A percentile compares a stretch with the other conserved stretches of the same genome.
These are phyloP conservation scores for Fusarium dlaminii DNA, from an alignment of 2,329 filamentous ascomycete species.

Conservation along the genomic window DNA sequence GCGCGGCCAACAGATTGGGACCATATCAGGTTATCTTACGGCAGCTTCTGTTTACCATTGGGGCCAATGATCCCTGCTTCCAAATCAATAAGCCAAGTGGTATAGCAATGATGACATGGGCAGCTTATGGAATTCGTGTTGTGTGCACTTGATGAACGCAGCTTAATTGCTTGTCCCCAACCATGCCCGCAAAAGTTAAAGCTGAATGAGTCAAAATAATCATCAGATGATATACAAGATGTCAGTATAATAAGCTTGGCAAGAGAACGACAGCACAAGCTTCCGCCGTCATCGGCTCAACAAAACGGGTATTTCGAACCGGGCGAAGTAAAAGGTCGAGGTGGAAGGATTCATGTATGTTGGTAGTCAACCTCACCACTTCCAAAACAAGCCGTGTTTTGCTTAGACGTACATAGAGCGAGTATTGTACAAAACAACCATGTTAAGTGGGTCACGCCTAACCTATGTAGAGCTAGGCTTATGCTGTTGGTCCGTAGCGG, in stretches of 20 bases:
- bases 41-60: slow-evolving; percentile 9
- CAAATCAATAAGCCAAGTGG: slow-evolving; percentile 15
- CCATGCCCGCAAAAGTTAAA: background rate
- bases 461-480: slow-evolving; percentile 17
- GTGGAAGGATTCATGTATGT: slow-evolving; percentile 24
- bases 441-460: slow-evolving; percentile 11
- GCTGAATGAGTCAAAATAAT: background rate
- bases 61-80: slow-evolving; percentile 1
- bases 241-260: background rate
- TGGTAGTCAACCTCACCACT: slow-evolving; percentile 12
- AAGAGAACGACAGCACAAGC: background rate
- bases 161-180: background rate
- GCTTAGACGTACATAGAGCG: slow-evolving; percentile 24
- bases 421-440: slow-evolving; percentile 3
- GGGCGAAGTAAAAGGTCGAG: slow-evolving; percentile 12
- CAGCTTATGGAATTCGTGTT: slow-evolving; percentile 1
- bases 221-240: background rate
- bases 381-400: slow-evolving; percentile 30
- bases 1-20: slow-evolving; percentile 39
- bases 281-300: background rate
- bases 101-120: slow-evolving; percentile 18
- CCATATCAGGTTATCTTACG: slow-evolving; percentile 20
- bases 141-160: background rate
- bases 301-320: background rate
- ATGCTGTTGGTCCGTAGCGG: slow-evolving; percentile 37